These are phyloP conservation scores for Vinca minor DNA, from an alignment of 257 asterid genomes.

Conservation along the genomic window DNA sequence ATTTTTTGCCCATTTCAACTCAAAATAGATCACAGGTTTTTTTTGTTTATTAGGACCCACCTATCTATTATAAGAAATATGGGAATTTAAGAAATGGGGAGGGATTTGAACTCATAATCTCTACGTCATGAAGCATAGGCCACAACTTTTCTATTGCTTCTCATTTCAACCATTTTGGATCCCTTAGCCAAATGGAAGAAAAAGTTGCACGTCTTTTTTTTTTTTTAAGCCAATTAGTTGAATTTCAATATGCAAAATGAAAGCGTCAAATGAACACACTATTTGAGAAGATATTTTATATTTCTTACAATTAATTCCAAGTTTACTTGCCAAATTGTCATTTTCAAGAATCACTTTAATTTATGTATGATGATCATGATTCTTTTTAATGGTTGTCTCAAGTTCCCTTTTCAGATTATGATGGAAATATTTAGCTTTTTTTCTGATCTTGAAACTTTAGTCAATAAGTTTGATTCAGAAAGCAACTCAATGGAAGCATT, in stretches of 20 bases:
- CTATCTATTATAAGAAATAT: no score
- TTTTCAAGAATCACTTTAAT: slow-evolving; percentile 10
- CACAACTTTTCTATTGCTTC: neutral
- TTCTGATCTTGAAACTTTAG: slow-evolving; percentile 23
- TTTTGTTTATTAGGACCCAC: no score
- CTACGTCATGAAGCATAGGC: no score
- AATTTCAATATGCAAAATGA: neutral
- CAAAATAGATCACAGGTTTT: no score
- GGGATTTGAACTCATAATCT: no score
- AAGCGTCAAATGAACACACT: neutral
- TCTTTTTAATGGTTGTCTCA: neutral
- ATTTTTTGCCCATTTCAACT: neutral
- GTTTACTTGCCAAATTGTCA: slow-evolving; percentile 11
- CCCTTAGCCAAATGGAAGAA: neutral
- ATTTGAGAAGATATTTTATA: slow-evolving; percentile 1
- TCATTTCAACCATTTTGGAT: slow-evolving; percentile 5
- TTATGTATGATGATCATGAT: slow-evolving; percentile 5
- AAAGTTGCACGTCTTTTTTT: neutral
- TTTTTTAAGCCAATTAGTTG: neutral
- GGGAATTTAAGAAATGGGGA: no score
- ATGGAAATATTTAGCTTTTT: slow-evolving; percentile 32
- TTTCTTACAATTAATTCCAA: neutral
- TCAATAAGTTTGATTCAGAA: slow-evolving; percentile 19
- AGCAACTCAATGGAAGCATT: slow-evolving; percentile 27
- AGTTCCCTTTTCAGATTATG: slow-evolving; percentile 7